These are phyloP conservation scores for Solanum rostratum DNA, from an alignment of 257 asterid species.

Conservation along the genomic window DNA sequence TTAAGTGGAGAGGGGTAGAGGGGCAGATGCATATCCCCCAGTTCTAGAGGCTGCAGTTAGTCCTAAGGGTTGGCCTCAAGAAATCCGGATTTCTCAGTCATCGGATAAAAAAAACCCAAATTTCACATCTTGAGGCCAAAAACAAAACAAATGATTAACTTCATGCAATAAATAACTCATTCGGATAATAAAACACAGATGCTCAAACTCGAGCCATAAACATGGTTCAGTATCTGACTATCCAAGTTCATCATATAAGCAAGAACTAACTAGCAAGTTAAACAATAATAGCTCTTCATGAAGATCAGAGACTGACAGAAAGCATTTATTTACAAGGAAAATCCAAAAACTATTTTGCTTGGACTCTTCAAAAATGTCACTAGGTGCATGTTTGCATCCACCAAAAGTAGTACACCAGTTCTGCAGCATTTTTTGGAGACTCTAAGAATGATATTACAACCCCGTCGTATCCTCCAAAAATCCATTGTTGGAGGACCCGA, in stretches of 20 bases:
- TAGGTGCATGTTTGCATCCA: neutral
- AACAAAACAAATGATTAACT: neutral
- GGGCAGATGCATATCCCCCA: neutral
- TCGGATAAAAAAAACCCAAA: neutral
- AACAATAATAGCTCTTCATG: neutral
- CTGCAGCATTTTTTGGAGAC: neutral
- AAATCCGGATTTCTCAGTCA: neutral
- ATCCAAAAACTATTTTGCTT: neutral
- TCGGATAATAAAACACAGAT: neutral
- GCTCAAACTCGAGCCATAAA: neutral
- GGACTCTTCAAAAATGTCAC: neutral
- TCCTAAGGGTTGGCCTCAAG: neutral
- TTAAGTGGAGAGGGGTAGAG: neutral
- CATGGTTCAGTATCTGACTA: neutral
- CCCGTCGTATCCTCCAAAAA: neutral
- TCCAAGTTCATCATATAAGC: neutral
- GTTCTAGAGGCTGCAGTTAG: neutral
- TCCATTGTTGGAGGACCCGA: neutral
- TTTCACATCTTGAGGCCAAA: neutral
- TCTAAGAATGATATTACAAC: neutral
- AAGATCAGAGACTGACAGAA: neutral
- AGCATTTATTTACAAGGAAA: neutral
- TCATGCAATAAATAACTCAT: neutral
- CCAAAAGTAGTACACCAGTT: neutral
- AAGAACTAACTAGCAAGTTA: neutral